Conservation (phyloP, 2,329 filamentous ascomycete genomes). For the Colletotrichum sojae region DNA sequence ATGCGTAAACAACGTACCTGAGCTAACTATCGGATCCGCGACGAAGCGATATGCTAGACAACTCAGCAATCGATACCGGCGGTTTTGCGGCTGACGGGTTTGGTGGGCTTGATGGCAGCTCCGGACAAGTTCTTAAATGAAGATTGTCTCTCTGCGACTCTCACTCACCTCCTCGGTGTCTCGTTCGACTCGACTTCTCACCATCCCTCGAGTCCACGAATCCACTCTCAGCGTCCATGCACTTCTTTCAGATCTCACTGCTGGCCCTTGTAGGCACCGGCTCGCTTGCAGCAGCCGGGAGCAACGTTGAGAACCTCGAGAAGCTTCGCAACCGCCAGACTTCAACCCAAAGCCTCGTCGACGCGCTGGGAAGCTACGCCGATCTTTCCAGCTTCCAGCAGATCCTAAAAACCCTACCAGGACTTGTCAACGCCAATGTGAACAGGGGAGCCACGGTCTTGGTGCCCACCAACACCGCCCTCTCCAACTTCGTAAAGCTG, state of each 20-base stretch:
- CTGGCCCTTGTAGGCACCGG: not conserved
- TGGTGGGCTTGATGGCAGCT: not conserved
- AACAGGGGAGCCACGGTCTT: conserved; percentile 31
- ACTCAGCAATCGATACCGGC: not conserved
- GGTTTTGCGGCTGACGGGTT: conserved; percentile 4
- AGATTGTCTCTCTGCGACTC: not conserved
- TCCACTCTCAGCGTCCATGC: not conserved
- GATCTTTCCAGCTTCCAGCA: conserved; percentile 35
- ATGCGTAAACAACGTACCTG: conserved; percentile 12
- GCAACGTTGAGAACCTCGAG: not conserved
- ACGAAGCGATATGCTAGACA: conserved; percentile 5
- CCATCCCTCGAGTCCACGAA: not conserved
- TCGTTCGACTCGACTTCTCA: not conserved
- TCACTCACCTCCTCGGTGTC: not conserved
- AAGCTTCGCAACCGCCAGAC: conserved; percentile 2
- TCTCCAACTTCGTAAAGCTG: conserved; percentile 24
- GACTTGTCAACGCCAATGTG: conserved; percentile 13
- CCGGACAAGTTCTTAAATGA: not conserved
- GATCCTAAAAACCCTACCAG: conserved; percentile 23
- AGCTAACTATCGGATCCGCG: not conserved
- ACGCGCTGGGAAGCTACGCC: conserved; percentile 13
- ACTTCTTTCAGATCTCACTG: not conserved
- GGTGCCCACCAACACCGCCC: conserved; percentile 35
- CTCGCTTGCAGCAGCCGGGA: not conserved
- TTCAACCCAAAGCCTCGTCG: conserved; percentile 18